A percentile compares a stretch with the other conserved stretches of the same genome.
Conservation (phyloP, 108 stramenopile species). For the Fragilaria crotonensis region DNA sequence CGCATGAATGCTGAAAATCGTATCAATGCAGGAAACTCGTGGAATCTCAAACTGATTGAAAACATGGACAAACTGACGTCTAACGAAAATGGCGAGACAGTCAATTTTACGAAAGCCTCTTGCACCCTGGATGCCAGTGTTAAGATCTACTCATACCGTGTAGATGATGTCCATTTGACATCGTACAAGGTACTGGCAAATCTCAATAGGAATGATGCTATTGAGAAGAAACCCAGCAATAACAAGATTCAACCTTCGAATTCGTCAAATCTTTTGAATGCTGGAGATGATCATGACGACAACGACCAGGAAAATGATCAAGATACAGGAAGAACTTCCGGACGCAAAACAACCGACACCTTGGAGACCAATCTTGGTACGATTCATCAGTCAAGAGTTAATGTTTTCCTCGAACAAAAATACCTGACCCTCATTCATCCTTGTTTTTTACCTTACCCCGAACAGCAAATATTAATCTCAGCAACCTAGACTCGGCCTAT, state of each 20-base stretch:
- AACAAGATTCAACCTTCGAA: too few species aligned
- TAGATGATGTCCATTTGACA: constrained; percentile 92
- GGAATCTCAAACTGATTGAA: constrained; percentile 95
- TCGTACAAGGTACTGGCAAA: constrained; percentile 94
- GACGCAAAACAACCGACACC: constrained; percentile 28
- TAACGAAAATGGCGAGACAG: constrained; percentile 23
- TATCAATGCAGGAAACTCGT: constrained; percentile 92
- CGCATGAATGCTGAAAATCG: constrained; percentile 93
- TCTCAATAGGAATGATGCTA: constrained; percentile 75
- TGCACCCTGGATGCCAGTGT: constrained; percentile 96
- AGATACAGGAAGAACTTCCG: not conserved
- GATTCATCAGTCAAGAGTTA: too few species aligned
- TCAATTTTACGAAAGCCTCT: constrained; percentile 97
- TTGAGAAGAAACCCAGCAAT: constrained; percentile 17
- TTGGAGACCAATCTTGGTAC: constrained; percentile 73
- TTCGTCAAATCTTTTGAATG: constrained; percentile 1
- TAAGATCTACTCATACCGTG: constrained; percentile 96
- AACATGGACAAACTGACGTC: constrained; percentile 83
- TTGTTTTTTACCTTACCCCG: too few species aligned
- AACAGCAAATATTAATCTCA: constrained; percentile 82
- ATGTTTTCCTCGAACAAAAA: too few species aligned
- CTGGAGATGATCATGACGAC: constrained; percentile 17
- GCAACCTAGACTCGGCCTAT: constrained; percentile 88
- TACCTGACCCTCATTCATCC: too few species aligned
- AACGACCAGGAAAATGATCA: constrained; percentile 13